Base-by-base conservation (phyloP, 371 early-diverging fungal genomes). In the Mortierella sp. region DNA sequence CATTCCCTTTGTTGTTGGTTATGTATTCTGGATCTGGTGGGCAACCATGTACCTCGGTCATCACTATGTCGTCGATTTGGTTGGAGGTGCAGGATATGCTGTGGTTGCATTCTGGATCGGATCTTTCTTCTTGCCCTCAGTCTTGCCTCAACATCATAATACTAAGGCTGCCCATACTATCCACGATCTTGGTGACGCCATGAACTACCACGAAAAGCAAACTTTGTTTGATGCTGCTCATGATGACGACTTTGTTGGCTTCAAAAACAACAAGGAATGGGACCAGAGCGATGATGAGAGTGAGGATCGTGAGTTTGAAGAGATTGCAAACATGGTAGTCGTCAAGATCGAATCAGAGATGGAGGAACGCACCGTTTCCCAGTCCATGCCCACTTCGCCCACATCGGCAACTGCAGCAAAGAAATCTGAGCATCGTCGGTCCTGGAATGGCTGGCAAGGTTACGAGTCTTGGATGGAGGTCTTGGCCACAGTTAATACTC, bases 21-120 rank as follows among this genome's bases (percentile, higher is more conserved):
- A 92, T 74, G 86, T 90, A 26, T 76, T 87, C 66, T 92, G 92
- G 92, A 85, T 92, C 77, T 92, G 93, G 93, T 91, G 89, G 88
- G 85, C 92, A 0, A 93, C 93, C 67, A 90, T 93, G 88, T 93
- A 93, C 71, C 80, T 93, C 26, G 88, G 89, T 8, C 93, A 93
- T 60, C 93, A 93, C 66, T 93, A 91, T 64, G 84, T 93, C 76
- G 88, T 91, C 62, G 93, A 93, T 83, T 82, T 93, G 54, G 86
- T 92, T 15, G 92, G 89, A 40, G 93, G 93, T 5, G 87, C 87
- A n/a, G 83, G 89, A n/a, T 91, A 90, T 75, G 89, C 93, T 0
- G 75, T 90, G 13, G 83, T 86, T 10, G 83, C 88, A 4, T 91
- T 87, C 59, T 86, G 83, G 65, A 74, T 87, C 35, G 75, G 81